These are phyloP conservation scores for Acanthamoeba castellanii DNA, from an alignment of 208 protist species.

Conservation along the genomic window DNA sequence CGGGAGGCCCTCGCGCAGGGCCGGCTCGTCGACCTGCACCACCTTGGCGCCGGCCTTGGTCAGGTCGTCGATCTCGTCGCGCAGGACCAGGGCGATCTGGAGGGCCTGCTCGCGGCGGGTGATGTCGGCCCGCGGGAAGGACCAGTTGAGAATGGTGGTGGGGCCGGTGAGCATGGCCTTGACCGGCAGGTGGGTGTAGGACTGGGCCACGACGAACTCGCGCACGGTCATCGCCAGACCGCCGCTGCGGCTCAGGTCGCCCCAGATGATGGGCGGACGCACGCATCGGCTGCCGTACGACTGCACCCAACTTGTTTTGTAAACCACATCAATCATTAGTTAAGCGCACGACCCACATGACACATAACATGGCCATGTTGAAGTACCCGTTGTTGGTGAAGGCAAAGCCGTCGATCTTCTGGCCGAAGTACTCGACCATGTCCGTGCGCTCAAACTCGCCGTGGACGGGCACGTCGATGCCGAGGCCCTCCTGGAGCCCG, in stretches of 20 bases:
- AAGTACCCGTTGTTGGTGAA: conserved; percentile 91
- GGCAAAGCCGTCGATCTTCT: conserved; percentile 91
- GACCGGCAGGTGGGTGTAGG: conserved; percentile 87
- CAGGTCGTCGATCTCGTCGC: conserved; percentile 93
- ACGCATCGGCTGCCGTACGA: conserved; percentile 92
- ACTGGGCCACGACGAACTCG: conserved; percentile 91
- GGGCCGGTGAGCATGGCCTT: conserved; percentile 95
- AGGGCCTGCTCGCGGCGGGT: conserved; percentile 84
- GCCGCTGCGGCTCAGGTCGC: conserved; percentile 88
- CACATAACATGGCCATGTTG: conserved; percentile 23
- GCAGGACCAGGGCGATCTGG: conserved; percentile 92
- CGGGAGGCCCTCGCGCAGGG: conserved; percentile 92
- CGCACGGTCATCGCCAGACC: conserved; percentile 90
- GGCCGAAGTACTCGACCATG: conserved; percentile 95
- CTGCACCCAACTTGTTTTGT: conserved; percentile 32
- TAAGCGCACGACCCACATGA: background rate
- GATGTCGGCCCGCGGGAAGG: conserved; percentile 92
- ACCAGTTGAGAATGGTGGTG: conserved; percentile 94
- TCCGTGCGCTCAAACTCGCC: conserved; percentile 94
- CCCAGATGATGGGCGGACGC: conserved; percentile 93
- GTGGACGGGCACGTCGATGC: conserved; percentile 93
- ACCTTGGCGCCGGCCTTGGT: conserved; percentile 89
- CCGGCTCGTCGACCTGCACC: conserved; percentile 94
- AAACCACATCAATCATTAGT: background rate
- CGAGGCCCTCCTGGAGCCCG: conserved; percentile 91